A percentile compares a stretch with the other conserved stretches of the same genome.
Evolutionary conservation across 805 yeast genomes (phyloP).

Genomic region (Cyberlindnera subsufficiens): DNA sequence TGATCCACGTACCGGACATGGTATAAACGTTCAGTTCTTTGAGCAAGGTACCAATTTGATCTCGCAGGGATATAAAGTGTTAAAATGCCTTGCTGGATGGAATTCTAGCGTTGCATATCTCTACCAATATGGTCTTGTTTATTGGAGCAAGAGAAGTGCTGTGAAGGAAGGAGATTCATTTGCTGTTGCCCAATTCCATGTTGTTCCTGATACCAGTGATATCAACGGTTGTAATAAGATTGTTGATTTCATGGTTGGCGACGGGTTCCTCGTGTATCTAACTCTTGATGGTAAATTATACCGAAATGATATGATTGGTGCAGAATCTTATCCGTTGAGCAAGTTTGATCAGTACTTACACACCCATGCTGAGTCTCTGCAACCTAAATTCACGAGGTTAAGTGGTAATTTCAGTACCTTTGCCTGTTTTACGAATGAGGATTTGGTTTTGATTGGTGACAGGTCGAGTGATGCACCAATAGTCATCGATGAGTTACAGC

Average conservation of each 20-base stretch:
- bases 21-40: constrained; percentile 38
- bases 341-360: constrained; percentile 29
- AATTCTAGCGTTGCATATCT: constrained; percentile 45
- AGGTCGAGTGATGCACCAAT: constrained; percentile 26
- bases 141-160: constrained; percentile 34
- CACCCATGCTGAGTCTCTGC: constrained; percentile 11
- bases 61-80: constrained; percentile 26
- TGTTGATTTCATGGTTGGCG: constrained; percentile 51
- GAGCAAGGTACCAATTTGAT: constrained; percentile 23
- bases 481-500: constrained; percentile 37
- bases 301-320: constrained; percentile 18
- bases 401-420: constrained; percentile 50
- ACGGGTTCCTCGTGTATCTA: constrained; percentile 45
- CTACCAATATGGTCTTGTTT: constrained; percentile 45
- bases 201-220: constrained; percentile 36
- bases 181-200: constrained; percentile 33
- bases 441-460: constrained; percentile 20
- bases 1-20: constrained; percentile 29
- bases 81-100: constrained; percentile 65
- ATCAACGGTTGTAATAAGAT: constrained; percentile 30
- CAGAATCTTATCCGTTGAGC: constrained; percentile 20
- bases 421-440: constrained; percentile 50
- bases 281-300: constrained; percentile 34
- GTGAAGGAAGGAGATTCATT: constrained; percentile 23
- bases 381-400: constrained; percentile 40